Conservation (phyloP, 164 flowering plant genomes). For the Chimonanthus salicifolius region DNA sequence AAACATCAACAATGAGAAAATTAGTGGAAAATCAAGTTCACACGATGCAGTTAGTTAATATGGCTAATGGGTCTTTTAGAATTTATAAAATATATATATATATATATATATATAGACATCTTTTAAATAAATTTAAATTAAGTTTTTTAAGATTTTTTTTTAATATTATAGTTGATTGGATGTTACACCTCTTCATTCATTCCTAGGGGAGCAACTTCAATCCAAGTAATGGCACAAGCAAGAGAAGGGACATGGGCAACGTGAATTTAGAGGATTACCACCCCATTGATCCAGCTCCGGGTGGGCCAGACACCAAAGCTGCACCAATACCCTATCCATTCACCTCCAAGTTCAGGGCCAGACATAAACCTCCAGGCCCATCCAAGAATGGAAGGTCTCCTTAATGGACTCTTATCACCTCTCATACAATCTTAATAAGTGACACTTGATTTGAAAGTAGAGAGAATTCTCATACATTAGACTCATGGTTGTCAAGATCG, state of each 20-base stretch:
- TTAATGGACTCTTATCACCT: not conserved
- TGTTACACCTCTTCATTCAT: not conserved
- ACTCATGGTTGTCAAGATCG: too few species aligned
- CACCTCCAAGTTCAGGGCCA: conserved; percentile 52
- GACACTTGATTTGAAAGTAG: not conserved
- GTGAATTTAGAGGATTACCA: conserved; percentile 19
- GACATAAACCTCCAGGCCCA: conserved; percentile 26
- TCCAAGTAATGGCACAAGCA: not conserved
- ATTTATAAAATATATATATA: too few species aligned
- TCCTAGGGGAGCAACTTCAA: not conserved
- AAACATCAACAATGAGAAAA: too few species aligned
- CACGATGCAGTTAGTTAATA: too few species aligned
- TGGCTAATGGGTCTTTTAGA: too few species aligned
- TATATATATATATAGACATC: too few species aligned
- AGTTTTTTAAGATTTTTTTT: too few species aligned
- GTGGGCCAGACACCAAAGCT: conserved; percentile 33
- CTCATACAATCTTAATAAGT: not conserved
- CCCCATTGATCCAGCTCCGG: conserved; percentile 20
- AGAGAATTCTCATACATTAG: too few species aligned
- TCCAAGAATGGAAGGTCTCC: conserved; percentile 20
- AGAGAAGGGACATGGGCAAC: conserved; percentile 3
- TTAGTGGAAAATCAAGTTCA: too few species aligned
- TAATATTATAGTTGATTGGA: too few species aligned
- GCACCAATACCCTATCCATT: conserved; percentile 70
- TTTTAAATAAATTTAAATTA: too few species aligned